Evolutionary conservation across 768 basidiomycete genomes (phyloP).

Genomic region (Pisolithus sp.): DNA sequence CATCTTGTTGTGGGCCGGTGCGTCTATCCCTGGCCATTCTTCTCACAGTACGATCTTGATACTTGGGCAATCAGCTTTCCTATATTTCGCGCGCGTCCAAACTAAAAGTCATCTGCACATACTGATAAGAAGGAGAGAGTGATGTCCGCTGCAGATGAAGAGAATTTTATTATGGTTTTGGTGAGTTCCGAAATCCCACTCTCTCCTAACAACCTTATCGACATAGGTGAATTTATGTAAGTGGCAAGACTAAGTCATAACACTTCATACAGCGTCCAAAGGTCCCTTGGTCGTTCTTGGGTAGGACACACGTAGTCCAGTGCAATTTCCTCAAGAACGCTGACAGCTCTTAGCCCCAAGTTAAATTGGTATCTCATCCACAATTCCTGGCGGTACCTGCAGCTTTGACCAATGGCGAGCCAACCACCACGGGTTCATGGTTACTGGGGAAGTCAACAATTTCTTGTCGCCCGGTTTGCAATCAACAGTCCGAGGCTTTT

Average conservation of each 20-base stretch:
- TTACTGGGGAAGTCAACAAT: too few relatives aligned
- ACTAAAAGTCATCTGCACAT: neutral
- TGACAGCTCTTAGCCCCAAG: too few relatives aligned
- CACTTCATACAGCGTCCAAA: neutral
- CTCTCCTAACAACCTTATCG: neutral
- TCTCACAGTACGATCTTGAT: neutral
- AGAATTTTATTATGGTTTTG: neutral
- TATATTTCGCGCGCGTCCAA: neutral
- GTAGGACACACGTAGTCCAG: too few relatives aligned
- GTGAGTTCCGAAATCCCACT: neutral
- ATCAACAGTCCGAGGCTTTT: too few relatives aligned
- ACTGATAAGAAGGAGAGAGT: neutral
- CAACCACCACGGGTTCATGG: too few relatives aligned
- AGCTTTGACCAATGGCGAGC: too few relatives aligned
- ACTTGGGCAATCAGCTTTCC: neutral
- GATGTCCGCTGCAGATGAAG: neutral
- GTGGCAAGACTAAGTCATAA: slow-evolving; percentile 1
- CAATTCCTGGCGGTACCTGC: too few relatives aligned
- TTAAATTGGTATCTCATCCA: too few relatives aligned
- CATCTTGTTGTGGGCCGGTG: neutral
- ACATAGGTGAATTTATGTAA: neutral
- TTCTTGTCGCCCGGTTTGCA: too few relatives aligned
- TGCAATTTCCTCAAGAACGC: too few relatives aligned
- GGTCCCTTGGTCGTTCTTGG: neutral
- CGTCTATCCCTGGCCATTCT: neutral